Conservation (phyloP, 2,329 filamentous ascomycete genomes). For the Xylariaceae sp. region DNA sequence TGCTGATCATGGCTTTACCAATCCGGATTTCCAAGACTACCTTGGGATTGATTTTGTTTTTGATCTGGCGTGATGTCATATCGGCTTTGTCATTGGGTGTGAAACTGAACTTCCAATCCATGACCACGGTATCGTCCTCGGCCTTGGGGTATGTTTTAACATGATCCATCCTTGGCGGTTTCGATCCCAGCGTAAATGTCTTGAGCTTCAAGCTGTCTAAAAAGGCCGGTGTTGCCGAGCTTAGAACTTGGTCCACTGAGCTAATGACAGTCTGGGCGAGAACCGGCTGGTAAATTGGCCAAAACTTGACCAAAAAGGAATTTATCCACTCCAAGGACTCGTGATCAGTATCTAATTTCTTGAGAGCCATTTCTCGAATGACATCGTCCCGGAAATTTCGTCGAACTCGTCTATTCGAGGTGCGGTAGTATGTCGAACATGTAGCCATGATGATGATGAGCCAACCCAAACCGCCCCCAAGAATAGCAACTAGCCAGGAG, state of each 20-base stretch:
- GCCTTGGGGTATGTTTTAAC: conserved; percentile 98
- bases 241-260: conserved; percentile 94
- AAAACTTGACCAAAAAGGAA: conserved; percentile 97
- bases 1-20: conserved; percentile 96
- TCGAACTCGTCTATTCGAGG: conserved; percentile 88
- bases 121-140: conserved; percentile 92
- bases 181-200: conserved; percentile 91
- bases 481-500: conserved; percentile 86
- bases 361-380: conserved; percentile 84
- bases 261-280: conserved; percentile 90
- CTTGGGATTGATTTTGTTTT: conserved; percentile 97
- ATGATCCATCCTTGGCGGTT: conserved; percentile 94
- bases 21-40: conserved; percentile 92
- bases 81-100: conserved; percentile 93
- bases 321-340: conserved; percentile 99
- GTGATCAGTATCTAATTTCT: conserved; percentile 83
- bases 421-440: conserved; percentile 95
- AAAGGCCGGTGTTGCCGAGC: conserved; percentile 88
- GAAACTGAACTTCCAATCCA: conserved; percentile 99
- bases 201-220: conserved; percentile 93
- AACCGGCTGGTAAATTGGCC: conserved; percentile 97
- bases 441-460: conserved; percentile 89
- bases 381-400: conserved; percentile 97
- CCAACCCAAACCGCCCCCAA: conserved; percentile 93
- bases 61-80: conserved; percentile 86